Conservation (phyloP, 352 stramenopile species). For the Discostella stelligera region DNA sequence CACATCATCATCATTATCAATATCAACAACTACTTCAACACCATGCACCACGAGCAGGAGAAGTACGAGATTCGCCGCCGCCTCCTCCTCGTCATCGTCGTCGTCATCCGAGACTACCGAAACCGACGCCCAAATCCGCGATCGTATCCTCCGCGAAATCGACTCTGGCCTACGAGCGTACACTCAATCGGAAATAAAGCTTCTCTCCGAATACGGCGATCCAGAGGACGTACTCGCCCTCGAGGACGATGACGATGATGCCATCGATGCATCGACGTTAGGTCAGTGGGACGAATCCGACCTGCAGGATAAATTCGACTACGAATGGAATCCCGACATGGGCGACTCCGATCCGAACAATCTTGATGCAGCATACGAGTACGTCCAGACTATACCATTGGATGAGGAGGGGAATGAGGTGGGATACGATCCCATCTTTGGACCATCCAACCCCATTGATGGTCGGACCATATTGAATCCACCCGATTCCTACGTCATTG, state of each 20-base stretch:
- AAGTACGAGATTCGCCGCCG: neutral
- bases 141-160: conserved; percentile 49
- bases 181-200: neutral
- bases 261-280: conserved; percentile 60
- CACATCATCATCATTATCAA: neutral
- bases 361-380: conserved; percentile 41
- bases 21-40: neutral
- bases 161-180: conserved; percentile 30
- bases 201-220: conserved; percentile 29
- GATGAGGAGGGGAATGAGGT: conserved; percentile 77
- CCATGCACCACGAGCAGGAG: neutral
- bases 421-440: conserved; percentile 72
- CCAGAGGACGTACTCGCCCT: conserved; percentile 20
- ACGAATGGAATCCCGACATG: conserved; percentile 67
- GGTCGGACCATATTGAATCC: conserved; percentile 66
- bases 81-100: conserved; percentile 1
- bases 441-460: conserved; percentile 71
- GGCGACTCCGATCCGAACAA: conserved; percentile 70
- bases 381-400: conserved; percentile 48
- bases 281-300: conserved; percentile 67
- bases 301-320: conserved; percentile 68
- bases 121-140: conserved; percentile 32
- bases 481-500: conserved; percentile 71
- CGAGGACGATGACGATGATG: conserved; percentile 48
- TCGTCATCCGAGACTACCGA: neutral